These are phyloP conservation scores for Trichocladium antarcticum DNA, from an alignment of 495 filamentous ascomycete genomes.

Conservation along the genomic window DNA sequence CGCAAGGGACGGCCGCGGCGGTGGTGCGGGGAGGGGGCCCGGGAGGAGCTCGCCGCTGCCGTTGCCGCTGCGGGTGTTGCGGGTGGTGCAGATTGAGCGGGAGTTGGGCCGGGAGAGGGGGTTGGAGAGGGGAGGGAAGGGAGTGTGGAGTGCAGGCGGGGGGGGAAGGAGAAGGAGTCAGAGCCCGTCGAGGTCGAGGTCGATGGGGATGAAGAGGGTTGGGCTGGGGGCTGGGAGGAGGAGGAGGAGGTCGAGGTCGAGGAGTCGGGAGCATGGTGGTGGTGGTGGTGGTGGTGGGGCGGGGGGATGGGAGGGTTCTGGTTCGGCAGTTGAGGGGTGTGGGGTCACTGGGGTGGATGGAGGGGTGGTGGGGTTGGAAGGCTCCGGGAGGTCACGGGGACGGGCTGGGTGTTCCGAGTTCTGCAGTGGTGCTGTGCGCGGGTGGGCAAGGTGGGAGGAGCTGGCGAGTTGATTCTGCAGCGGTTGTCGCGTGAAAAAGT, in stretches of 20 bases:
- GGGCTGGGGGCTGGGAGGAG: not conserved
- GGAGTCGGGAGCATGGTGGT: constrained; percentile 3
- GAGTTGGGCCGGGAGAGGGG: not conserved
- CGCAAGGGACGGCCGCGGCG: no score
- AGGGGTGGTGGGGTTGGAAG: not conserved
- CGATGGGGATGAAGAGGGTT: not conserved
- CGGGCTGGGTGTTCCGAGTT: no score
- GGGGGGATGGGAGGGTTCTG: not conserved
- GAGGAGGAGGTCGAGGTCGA: constrained; percentile 12
- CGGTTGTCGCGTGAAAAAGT: no score
- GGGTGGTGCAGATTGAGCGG: not conserved
- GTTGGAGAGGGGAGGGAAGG: not conserved
- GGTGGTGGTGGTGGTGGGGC: not conserved
- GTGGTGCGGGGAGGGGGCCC: no score
- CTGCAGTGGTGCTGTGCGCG: no score
- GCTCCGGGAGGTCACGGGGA: not conserved
- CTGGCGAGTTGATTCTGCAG: no score
- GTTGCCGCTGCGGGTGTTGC: not conserved
- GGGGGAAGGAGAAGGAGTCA: constrained; percentile 5
- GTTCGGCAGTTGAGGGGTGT: constrained; percentile 2
- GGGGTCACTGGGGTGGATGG: no score
- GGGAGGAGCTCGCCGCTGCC: no score
- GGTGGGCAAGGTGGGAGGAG: no score
- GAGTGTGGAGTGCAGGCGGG: not conserved
- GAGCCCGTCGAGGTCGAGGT: constrained; percentile 13